Conservation (phyloP, 2,329 filamentous ascomycete species). For the Fusarium domesticum region DNA sequence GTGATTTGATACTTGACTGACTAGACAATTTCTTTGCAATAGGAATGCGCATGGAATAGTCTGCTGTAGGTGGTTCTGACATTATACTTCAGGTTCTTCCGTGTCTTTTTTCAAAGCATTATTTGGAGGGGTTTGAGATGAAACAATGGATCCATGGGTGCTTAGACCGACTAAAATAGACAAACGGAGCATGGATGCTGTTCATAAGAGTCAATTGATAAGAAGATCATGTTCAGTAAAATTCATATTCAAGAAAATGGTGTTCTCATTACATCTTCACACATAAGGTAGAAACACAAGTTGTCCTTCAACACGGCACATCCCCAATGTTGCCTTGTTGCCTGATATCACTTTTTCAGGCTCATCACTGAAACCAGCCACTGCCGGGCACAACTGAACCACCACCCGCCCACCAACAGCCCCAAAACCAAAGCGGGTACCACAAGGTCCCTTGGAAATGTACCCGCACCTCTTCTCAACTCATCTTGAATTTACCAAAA, state of each 20-base stretch:
- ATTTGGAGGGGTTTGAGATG: background rate
- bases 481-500: background rate
- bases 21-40: no score
- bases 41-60: no score
- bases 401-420: background rate
- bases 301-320: no score
- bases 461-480: background rate
- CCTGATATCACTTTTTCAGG: slow-evolving; percentile 5
- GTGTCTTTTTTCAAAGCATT: background rate
- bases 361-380: background rate
- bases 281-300: no score
- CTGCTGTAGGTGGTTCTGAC: no score
- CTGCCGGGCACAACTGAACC: background rate
- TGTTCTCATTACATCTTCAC: no score
- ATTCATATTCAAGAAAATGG: no score
- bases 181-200: background rate
- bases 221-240: no score
- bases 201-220: background rate
- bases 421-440: background rate
- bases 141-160: background rate
- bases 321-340: background rate
- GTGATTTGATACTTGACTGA: no score
- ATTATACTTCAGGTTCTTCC: background rate
- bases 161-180: background rate
- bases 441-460: background rate